Evolutionary conservation across 305 asterid species (phyloP).

Genomic region (Solanum hybrid): DNA sequence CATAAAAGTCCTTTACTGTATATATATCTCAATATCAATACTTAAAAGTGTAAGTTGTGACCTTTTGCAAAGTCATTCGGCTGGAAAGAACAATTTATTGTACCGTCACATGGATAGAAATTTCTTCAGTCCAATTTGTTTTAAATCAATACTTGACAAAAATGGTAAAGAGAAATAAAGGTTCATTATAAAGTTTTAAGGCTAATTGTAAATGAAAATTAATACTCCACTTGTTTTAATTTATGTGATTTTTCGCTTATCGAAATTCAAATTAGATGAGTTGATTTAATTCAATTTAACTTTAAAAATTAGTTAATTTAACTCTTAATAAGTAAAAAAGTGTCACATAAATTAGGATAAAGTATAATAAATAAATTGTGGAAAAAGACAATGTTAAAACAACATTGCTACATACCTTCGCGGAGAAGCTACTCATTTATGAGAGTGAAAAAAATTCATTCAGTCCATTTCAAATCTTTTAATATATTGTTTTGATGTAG

Average conservation of each 20-base stretch:
- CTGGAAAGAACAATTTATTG: too few relatives aligned
- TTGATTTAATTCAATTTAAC: not conserved
- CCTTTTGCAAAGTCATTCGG: not conserved
- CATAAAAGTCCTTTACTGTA: not conserved
- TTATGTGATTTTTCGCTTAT: not conserved
- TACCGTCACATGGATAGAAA: not conserved
- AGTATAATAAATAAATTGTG: too few relatives aligned
- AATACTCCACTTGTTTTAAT: rapidly evolving
- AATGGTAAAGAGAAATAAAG: not conserved
- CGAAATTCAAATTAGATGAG: not conserved
- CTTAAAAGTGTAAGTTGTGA: not conserved
- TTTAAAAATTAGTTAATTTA: not conserved
- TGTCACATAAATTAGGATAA: not conserved
- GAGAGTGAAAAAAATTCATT: too few relatives aligned
- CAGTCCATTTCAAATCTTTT: too few relatives aligned
- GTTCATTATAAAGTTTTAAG: not conserved
- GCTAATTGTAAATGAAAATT: not conserved
- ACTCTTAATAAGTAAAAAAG: not conserved
- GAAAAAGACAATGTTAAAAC: too few relatives aligned
- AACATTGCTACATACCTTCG: too few relatives aligned
- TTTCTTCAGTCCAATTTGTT: not conserved
- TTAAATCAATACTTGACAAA: not conserved
- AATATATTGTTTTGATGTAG: too few relatives aligned
- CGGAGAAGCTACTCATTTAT: too few relatives aligned
- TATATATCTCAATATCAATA: not conserved